A percentile compares a stretch with the other conserved stretches of the same genome.
Conservation (phyloP, 345 rosid species). For the Noccaea caerulescens region DNA sequence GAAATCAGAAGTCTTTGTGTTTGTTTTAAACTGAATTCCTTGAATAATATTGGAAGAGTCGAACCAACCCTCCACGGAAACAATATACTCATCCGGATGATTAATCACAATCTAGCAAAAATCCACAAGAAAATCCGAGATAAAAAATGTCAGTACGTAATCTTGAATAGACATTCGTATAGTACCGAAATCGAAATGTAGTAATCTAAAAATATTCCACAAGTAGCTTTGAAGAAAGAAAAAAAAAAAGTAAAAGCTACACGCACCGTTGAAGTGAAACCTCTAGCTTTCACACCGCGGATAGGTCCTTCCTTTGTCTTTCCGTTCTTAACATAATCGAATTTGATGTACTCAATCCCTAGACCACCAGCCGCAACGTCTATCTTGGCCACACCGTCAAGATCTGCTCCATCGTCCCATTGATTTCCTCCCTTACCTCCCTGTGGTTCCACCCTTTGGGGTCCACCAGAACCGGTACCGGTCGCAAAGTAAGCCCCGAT, state of each 20-base stretch:
- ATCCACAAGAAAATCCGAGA: too few species aligned
- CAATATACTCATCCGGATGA: slow-evolving; percentile 5
- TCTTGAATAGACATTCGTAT: not conserved
- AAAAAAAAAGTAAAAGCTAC: not conserved
- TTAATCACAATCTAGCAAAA: not conserved
- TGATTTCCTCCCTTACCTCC: slow-evolving; percentile 4
- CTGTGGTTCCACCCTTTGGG: slow-evolving; percentile 1
- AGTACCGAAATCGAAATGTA: too few species aligned
- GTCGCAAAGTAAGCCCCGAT: slow-evolving; percentile 28
- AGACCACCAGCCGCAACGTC: not conserved
- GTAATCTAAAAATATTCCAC: too few species aligned
- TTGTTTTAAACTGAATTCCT: slow-evolving; percentile 30
- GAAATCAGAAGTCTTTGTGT: not conserved
- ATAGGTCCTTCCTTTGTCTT: not conserved
- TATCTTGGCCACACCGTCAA: slow-evolving; percentile 32
- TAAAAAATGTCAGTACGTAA: not conserved
- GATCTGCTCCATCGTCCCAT: slow-evolving; percentile 42
- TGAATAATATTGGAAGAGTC: slow-evolving; percentile 16
- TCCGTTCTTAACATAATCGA: slow-evolving; percentile 19
- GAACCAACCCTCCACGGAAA: slow-evolving; percentile 19
- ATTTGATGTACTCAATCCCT: slow-evolving; percentile 13
- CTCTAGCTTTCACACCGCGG: slow-evolving; percentile 11
- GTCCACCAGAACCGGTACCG: slow-evolving; percentile 4
- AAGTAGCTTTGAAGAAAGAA: too few species aligned
- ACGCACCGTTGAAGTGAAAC: not conserved